These are phyloP conservation scores for Cornus controversa DNA, from an alignment of 148 eudicot genomes.

Conservation along the genomic window DNA sequence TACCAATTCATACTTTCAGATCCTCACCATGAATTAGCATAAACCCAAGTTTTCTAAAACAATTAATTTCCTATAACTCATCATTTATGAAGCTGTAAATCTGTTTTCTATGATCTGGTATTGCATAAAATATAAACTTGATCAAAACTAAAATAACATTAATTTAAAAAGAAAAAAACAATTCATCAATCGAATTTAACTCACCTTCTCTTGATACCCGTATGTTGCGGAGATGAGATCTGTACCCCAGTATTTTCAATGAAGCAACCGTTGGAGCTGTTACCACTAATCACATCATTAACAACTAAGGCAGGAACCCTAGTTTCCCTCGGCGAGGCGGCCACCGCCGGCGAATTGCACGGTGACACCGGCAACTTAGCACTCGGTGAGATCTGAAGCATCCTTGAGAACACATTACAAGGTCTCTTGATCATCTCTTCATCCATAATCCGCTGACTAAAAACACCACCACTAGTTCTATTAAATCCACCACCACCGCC, in stretches of 20 bases:
- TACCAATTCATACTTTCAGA: conserved; percentile 11
- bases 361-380: conserved; percentile 16
- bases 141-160: not conserved
- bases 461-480: conserved; percentile 6
- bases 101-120: not conserved
- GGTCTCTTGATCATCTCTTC: conserved; percentile 18
- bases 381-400: conserved; percentile 49
- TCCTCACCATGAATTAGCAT: conserved; percentile 10
- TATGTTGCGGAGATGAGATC: conserved; percentile 74
- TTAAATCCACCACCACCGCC: not conserved
- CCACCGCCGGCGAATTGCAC: conserved; percentile 7
- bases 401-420: conserved; percentile 34
- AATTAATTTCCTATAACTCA: not conserved
- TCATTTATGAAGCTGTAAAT: not conserved
- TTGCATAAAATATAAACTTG: no score
- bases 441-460: not conserved
- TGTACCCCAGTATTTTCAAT: conserved; percentile 37
- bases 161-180: not conserved
- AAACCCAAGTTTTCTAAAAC: not conserved
- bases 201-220: conserved; percentile 79
- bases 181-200: conserved; percentile 28
- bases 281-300: conserved; percentile 23
- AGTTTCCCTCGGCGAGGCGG: not conserved
- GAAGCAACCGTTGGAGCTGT: conserved; percentile 21
- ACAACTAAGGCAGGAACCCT: conserved; percentile 15